Conservation (phyloP, 306 rosid species). For the Psophocarpus tetragonolobus region DNA sequence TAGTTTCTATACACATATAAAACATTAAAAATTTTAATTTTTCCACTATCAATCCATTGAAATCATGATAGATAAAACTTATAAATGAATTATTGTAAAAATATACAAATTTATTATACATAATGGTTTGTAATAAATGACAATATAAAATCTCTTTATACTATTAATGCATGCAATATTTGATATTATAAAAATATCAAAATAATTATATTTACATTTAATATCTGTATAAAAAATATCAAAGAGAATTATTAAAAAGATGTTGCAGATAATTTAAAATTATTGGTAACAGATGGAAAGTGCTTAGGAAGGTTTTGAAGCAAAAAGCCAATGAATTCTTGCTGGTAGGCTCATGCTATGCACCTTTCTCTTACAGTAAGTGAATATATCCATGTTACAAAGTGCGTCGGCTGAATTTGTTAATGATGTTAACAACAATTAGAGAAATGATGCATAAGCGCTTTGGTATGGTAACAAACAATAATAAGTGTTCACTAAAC, state of each 20-base stretch:
- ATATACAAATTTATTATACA: too few species aligned
- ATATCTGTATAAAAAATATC: neutral
- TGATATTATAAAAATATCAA: neutral
- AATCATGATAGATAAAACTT: too few species aligned
- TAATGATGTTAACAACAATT: slow-evolving; percentile 4
- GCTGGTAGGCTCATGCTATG: slow-evolving; percentile 1
- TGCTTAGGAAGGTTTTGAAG: neutral
- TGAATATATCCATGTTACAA: neutral
- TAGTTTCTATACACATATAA: too few species aligned
- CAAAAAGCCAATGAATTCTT: neutral
- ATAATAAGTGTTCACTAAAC: neutral
- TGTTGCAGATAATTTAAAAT: neutral
- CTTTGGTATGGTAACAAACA: neutral
- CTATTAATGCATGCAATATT: too few species aligned
- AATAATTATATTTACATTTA: neutral
- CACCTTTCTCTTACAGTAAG: neutral
- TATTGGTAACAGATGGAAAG: neutral
- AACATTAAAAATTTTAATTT: too few species aligned
- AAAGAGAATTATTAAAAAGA: neutral
- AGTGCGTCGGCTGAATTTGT: neutral
- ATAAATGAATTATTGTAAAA: too few species aligned
- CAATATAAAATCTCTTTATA: too few species aligned
- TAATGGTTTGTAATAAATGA: too few species aligned
- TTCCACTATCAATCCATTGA: too few species aligned
- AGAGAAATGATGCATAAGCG: neutral